A percentile compares a stretch with the other conserved stretches of the same genome.
These are phyloP conservation scores for Rhizopus sp. DNA, from an alignment of 371 early-diverging fungal species.

Conservation along the genomic window DNA sequence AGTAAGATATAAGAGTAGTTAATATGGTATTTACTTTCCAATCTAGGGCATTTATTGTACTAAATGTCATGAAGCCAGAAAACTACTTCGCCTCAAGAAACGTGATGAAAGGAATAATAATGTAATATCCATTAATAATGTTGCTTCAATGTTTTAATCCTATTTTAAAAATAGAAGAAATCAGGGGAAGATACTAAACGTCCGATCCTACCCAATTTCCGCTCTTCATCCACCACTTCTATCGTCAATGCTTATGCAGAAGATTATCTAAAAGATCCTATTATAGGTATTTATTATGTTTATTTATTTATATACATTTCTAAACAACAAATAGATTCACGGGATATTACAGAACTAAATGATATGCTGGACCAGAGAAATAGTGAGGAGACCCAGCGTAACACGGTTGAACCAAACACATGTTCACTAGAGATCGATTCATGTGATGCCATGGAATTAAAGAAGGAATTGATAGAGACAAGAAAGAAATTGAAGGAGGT, in stretches of 20 bases:
- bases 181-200: slow-evolving; percentile 6
- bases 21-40: not conserved
- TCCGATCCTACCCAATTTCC: slow-evolving; percentile 1
- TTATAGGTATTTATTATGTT: slow-evolving; percentile 3
- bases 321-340: slow-evolving; percentile 6
- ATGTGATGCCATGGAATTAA: slow-evolving; percentile 13
- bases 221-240: slow-evolving; percentile 27
- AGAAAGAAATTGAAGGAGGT: slow-evolving; percentile 36
- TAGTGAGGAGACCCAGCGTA: slow-evolving; percentile 22
- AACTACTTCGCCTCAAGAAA: slow-evolving; percentile 37
- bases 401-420: slow-evolving; percentile 1
- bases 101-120: slow-evolving; percentile 36
- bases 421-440: slow-evolving; percentile 11
- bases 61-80: slow-evolving; percentile 46
- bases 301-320: not conserved
- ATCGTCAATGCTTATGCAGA: slow-evolving; percentile 32
- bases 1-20: slow-evolving; percentile 27
- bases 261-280: slow-evolving; percentile 13
- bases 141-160: not conserved
- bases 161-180: slow-evolving; percentile 2
- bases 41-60: slow-evolving; percentile 55
- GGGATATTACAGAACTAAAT: slow-evolving; percentile 19
- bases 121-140: not conserved
- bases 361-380: slow-evolving; percentile 24
- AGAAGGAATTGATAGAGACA: slow-evolving; percentile 31